These are phyloP conservation scores for Leccinum boreale DNA, from an alignment of 768 basidiomycete genomes.

Conservation along the genomic window DNA sequence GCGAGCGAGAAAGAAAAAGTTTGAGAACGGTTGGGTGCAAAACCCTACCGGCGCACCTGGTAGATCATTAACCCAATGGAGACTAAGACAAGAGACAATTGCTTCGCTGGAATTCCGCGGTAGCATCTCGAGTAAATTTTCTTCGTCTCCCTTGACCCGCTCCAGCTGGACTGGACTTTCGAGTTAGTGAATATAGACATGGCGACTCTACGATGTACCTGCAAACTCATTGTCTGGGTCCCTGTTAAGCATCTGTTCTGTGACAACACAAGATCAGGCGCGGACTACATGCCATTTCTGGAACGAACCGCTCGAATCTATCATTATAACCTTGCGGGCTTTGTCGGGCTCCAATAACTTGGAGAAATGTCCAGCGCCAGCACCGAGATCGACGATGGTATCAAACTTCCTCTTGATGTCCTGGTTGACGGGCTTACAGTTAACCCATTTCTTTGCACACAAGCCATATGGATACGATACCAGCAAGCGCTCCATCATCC, in stretches of 20 bases:
- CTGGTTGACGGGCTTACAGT: slow-evolving; percentile 38
- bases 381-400: slow-evolving; percentile 81
- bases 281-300: neutral
- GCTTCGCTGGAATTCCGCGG: slow-evolving; percentile 81
- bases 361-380: slow-evolving; percentile 90
- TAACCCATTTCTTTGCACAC: neutral
- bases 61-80: slow-evolving; percentile 98
- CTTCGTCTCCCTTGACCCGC: slow-evolving; percentile 81
- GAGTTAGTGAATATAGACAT: neutral
- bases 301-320: slow-evolving; percentile 79
- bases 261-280: slow-evolving; percentile 4
- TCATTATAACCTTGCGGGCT: slow-evolving; percentile 72
- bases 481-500: slow-evolving; percentile 86
- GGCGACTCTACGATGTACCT: slow-evolving; percentile 42
- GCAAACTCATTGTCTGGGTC: slow-evolving; percentile 81
- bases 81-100: slow-evolving; percentile 83
- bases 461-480: slow-evolving; percentile 39
- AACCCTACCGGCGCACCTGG: slow-evolving; percentile 57
- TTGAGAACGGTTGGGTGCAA: neutral
- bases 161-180: slow-evolving; percentile 62
- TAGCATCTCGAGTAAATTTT: slow-evolving; percentile 64
- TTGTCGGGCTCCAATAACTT: slow-evolving; percentile 70
- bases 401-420: slow-evolving; percentile 87
- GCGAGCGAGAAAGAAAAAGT: slow-evolving; percentile 1
- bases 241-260: slow-evolving; percentile 69